Conservation (phyloP, 768 basidiomycete genomes). For the Tricholomella constricta region DNA sequence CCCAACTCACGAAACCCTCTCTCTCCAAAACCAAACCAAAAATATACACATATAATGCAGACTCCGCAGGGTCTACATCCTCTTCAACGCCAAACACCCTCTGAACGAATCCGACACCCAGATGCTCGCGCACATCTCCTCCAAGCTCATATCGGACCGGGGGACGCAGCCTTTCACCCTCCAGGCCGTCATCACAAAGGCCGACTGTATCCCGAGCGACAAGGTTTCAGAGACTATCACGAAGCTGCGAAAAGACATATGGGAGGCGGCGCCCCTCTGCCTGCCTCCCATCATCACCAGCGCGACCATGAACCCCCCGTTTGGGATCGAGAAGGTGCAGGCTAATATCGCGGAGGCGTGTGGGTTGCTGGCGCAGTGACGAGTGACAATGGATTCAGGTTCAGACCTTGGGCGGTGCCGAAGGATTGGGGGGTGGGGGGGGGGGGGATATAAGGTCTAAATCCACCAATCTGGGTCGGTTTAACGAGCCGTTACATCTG, state of each 20-base stretch:
- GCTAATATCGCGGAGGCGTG: constrained; percentile 63
- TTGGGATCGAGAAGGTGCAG: constrained; percentile 60
- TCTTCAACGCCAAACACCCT: constrained; percentile 69
- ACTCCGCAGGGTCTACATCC: constrained; percentile 67
- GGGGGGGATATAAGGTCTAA: no score
- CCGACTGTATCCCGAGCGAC: constrained; percentile 48
- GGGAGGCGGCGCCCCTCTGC: constrained; percentile 58
- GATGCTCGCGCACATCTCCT: constrained; percentile 61
- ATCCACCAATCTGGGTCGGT: no score
- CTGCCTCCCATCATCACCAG: constrained; percentile 67
- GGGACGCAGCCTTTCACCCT: constrained; percentile 54
- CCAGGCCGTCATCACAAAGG: constrained; percentile 75
- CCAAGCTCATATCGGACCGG: constrained; percentile 37
- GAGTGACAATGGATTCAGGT: no score
- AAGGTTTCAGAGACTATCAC: constrained; percentile 38
- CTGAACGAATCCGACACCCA: constrained; percentile 54
- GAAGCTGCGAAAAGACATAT: constrained; percentile 52
- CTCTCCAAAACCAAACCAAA: no score
- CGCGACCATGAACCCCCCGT: constrained; percentile 45
- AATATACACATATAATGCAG: no score
- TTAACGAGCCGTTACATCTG: no score
- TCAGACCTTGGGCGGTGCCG: no score
- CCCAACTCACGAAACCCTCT: not conserved
- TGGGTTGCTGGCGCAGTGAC: constrained; percentile 29
- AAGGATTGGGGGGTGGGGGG: no score